A percentile compares a stretch with the other conserved stretches of the same genome.
phyloP scores from a whole-genome alignment of 2,329 filamentous ascomycete species.

The Aspergillus sp. region DNA sequence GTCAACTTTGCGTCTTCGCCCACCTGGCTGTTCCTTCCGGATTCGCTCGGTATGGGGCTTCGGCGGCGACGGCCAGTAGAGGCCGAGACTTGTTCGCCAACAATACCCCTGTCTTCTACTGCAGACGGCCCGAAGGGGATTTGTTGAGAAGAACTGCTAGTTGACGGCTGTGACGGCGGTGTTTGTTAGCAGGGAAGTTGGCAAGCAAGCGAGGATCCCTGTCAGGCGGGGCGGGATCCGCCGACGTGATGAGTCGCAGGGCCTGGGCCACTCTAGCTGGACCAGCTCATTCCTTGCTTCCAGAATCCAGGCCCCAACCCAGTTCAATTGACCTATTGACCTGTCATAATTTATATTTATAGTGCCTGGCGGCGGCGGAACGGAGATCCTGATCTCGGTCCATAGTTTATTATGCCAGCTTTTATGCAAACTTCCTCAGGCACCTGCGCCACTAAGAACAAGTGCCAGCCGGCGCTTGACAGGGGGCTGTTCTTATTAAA shows the following conservation, averaged over 20 bases:
- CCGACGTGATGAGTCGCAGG: background rate
- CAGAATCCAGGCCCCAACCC: background rate
- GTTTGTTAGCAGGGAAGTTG: background rate
- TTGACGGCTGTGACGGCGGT: background rate
- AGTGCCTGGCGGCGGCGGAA: background rate
- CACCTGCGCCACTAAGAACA: background rate
- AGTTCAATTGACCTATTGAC: background rate
- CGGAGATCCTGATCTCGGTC: background rate
- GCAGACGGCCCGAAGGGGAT: background rate
- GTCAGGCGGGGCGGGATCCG: background rate
- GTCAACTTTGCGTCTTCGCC: no score
- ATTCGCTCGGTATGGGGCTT: background rate
- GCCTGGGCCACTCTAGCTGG: no score
- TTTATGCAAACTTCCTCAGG: background rate
- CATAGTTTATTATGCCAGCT: background rate
- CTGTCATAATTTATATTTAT: background rate
- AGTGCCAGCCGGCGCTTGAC: background rate
- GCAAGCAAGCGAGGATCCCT: background rate
- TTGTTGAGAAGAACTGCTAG: background rate
- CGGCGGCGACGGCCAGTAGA: background rate
- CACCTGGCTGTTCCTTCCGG: no score
- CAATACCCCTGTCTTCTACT: background rate
- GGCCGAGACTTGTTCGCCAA: background rate
- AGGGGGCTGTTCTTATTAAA: background rate
- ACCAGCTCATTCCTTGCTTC: background rate